phyloP scores from a whole-genome alignment of 1,284 basidiomycete species.

The Papiliotrema nemorosa region DNA sequence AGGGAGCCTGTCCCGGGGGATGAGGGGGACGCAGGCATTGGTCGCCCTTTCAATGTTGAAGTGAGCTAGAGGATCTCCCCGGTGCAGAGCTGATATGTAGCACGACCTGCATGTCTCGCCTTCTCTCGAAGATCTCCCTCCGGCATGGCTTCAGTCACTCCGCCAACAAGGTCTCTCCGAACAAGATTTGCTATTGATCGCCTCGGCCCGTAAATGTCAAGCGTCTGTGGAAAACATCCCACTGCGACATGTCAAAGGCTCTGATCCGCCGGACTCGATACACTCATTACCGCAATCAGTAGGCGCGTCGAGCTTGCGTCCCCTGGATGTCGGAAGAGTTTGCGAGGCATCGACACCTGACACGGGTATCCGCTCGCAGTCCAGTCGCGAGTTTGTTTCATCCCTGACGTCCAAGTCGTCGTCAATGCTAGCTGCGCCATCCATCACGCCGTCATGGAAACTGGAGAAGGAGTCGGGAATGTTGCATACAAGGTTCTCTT shows the following conservation, averaged over 20 bases:
- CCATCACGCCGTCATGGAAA: no score
- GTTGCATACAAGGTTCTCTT: neutral
- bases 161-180: slow-evolving; percentile 39
- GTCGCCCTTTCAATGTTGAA: slow-evolving; percentile 40
- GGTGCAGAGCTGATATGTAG: slow-evolving; percentile 14
- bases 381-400: neutral
- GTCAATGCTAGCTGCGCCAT: neutral
- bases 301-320: neutral
- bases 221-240: slow-evolving; percentile 5
- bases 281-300: neutral
- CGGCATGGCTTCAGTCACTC: slow-evolving; percentile 34
- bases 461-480: neutral
- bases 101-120: slow-evolving; percentile 45
- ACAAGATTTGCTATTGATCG: slow-evolving; percentile 35
- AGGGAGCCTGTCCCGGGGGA: neutral
- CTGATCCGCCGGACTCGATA: neutral
- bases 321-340: neutral
- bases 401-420: neutral
- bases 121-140: slow-evolving; percentile 34
- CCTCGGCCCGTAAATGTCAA: slow-evolving; percentile 18
- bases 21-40: slow-evolving; percentile 29
- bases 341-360: neutral
- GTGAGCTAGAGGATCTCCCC: slow-evolving; percentile 21
- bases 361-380: no score
- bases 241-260: neutral